Evolutionary conservation across 371 early-diverging fungal species (phyloP).

Genomic region (Mortierella polycephala): DNA sequence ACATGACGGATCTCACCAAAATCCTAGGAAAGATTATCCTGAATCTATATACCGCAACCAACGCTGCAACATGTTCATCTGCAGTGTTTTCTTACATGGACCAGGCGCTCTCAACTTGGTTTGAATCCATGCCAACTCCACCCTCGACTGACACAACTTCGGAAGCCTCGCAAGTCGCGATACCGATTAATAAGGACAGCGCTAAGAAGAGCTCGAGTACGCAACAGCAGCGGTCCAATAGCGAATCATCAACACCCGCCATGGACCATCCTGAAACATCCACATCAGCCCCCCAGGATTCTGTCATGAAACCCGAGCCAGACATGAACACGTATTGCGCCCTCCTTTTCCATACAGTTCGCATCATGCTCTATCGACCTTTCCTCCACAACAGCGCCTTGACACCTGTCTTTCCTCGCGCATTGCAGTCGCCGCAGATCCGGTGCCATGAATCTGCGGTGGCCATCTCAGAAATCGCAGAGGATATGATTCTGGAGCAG

Average conservation of each 20-base stretch:
- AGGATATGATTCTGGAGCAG: conserved; percentile 37
- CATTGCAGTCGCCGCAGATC: conserved; percentile 37
- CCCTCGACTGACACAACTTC: conserved; percentile 7
- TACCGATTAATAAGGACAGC: conserved; percentile 3
- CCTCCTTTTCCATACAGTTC: conserved; percentile 40
- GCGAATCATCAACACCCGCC: conserved; percentile 56
- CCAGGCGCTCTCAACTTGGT: conserved; percentile 63
- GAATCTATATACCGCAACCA: conserved; percentile 58
- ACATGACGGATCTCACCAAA: conserved; percentile 64
- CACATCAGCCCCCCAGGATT: not conserved
- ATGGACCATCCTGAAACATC: conserved; percentile 48
- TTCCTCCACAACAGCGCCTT: conserved; percentile 44
- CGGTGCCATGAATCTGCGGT: conserved; percentile 46
- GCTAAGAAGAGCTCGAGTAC: conserved; percentile 15
- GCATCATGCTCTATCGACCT: conserved; percentile 48
- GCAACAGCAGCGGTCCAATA: conserved; percentile 27
- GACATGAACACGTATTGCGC: conserved; percentile 16
- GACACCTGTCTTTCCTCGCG: conserved; percentile 28
- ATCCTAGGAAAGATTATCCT: conserved; percentile 67
- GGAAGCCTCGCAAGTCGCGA: not conserved
- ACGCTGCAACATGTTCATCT: conserved; percentile 60
- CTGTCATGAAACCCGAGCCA: conserved; percentile 2
- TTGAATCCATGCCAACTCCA: conserved; percentile 59
- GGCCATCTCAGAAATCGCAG: conserved; percentile 46
- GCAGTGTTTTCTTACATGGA: conserved; percentile 62